Evolutionary conservation across 768 basidiomycete species (phyloP), one percentile per base, ranked within the genome.

Genomic region (Pulveroboletus ravenelii): DNA sequence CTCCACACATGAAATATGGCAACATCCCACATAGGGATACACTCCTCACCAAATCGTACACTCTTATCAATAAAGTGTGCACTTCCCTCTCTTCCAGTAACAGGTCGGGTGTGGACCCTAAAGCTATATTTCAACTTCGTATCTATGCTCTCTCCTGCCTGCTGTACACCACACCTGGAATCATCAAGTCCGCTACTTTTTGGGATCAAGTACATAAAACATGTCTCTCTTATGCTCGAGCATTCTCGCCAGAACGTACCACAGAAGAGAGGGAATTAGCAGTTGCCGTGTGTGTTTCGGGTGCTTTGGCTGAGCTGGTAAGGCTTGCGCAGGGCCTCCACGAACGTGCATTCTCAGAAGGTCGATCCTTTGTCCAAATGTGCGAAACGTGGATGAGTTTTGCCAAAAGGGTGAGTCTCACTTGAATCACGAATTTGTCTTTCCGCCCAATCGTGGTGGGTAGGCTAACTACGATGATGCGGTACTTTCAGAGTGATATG

Each of bases 381-480:
- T 89, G 87, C 61, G 86, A 90, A 55, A 81, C 79, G 47, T 89
- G 89, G 82, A 75, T 81, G 56, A 71, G 68, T 17, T 78, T 89
- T 55, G 86, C 88, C 0, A 80, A 78, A 59, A 74, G 74, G 71
- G 89, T 85, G 42, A 50, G 74, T 65, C 32, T 7, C 18, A 29
- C 29, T 41, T 1, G 45, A 47, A 13, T 14, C 30, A 10, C 14
- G 34, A 14, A 18, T 43, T 42, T 37, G 20, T 47, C 6, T 37
- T 43, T 29, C 30, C 47, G 13, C 13, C 34, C 17, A 27, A 27
- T 39, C 23, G 9, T 14, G 17, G 20, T 38, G 25, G 6, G 29
- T 42, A 44, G 25, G 20, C 48, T 48, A 27, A 56, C 36, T 34
- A 20, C 5, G 20, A 38, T 25, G 30, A 36, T 14, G 37, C 8